Conservation (phyloP, 495 filamentous ascomycete genomes). For the Symbiotaphrina buchneri region DNA sequence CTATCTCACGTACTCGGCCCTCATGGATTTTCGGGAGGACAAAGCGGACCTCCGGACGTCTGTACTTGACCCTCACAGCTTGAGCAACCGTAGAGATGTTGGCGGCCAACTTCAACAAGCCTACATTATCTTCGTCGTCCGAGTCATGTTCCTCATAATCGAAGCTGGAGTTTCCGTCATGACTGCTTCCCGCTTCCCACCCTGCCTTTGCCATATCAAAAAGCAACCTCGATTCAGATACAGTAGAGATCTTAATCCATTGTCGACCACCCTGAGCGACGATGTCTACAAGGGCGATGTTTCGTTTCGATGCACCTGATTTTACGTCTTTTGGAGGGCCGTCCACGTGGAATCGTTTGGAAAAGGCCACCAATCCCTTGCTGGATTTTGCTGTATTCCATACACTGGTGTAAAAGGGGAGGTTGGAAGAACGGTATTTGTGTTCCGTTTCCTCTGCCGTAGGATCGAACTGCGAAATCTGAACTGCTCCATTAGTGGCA, state of each 20-base stretch:
- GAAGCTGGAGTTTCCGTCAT: constrained; percentile 12
- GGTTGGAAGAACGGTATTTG: constrained; percentile 29
- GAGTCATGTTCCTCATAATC: constrained; percentile 7
- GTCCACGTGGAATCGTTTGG: constrained; percentile 32
- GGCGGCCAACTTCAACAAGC: not conserved
- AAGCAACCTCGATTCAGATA: constrained; percentile 29
- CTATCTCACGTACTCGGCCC: constrained; percentile 26
- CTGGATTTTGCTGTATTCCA: constrained; percentile 26
- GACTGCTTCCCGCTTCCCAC: constrained; percentile 21
- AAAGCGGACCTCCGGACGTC: constrained; percentile 31
- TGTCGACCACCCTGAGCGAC: constrained; percentile 11
- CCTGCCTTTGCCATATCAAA: constrained; percentile 42
- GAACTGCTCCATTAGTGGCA: not conserved
- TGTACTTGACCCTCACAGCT: constrained; percentile 30
- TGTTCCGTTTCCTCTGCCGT: constrained; percentile 14
- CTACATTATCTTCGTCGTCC: constrained; percentile 9
- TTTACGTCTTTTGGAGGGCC: not conserved
- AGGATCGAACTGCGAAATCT: constrained; percentile 3
- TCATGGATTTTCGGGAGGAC: constrained; percentile 34
- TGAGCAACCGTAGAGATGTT: constrained; percentile 20
- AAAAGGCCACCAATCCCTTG: constrained; percentile 23
- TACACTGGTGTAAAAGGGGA: constrained; percentile 30
- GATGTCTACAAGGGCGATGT: constrained; percentile 2
- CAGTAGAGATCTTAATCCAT: constrained; percentile 39
- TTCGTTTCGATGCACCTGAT: not conserved